phyloP scores from a whole-genome alignment of 2,329 filamentous ascomycete genomes.

The Penicillium sp. region DNA sequence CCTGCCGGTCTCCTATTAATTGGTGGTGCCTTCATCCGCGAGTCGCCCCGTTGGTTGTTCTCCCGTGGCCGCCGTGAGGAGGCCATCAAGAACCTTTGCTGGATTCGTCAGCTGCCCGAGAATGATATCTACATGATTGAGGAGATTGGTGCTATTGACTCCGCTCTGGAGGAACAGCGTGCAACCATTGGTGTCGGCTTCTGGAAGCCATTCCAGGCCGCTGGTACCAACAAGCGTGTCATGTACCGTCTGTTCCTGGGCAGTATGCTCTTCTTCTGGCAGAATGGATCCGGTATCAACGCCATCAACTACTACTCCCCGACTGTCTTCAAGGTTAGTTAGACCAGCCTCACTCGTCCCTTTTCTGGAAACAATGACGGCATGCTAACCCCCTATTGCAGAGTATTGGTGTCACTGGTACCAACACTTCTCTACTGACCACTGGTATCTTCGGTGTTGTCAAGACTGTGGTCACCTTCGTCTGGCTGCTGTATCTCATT shows the following conservation, averaged over 20 bases:
- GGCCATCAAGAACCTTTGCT: conserved; percentile 58
- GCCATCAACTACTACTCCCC: conserved; percentile 77
- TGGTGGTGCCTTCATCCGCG: conserved; percentile 63
- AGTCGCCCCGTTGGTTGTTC: conserved; percentile 70
- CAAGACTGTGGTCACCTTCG: conserved; percentile 68
- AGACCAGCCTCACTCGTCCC: neutral
- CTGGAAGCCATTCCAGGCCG: conserved; percentile 69
- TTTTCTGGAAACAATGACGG: neutral
- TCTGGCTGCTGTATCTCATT: conserved; percentile 72
- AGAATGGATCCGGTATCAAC: conserved; percentile 77
- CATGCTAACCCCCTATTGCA: conserved; percentile 4
- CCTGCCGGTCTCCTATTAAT: conserved; percentile 47
- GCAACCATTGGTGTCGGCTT: conserved; percentile 69
- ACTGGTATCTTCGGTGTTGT: conserved; percentile 79
- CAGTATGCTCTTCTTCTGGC: conserved; percentile 74
- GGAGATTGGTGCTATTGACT: conserved; percentile 71
- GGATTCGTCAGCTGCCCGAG: conserved; percentile 46
- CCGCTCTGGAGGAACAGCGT: conserved; percentile 67
- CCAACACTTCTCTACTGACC: conserved; percentile 64
- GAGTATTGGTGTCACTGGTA: conserved; percentile 64
- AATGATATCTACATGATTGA: conserved; percentile 67
- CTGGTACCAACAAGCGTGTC: conserved; percentile 60
- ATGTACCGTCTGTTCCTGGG: conserved; percentile 75
- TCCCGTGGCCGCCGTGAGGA: conserved; percentile 69
- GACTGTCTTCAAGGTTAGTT: conserved; percentile 62